Base-by-base conservation (phyloP, 2,329 filamentous ascomycete species). In the Fusarium sp. region DNA sequence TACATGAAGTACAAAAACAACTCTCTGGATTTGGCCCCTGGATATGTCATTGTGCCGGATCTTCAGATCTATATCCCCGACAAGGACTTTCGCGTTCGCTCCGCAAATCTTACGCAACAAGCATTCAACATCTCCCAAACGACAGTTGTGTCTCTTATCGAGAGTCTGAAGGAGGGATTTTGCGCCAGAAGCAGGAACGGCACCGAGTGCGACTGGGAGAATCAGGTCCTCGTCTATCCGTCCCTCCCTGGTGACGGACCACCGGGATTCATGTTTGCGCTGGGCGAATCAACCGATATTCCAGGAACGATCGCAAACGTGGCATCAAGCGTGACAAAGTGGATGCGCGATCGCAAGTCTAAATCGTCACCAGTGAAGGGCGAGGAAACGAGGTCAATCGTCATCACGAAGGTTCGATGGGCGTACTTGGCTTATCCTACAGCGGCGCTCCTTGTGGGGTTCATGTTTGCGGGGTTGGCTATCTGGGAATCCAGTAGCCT, bases 91-190 rank as follows among this genome's bases (percentile, higher is more conserved):
- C 45, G 14, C 14, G 18, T 33, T 16, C 58, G 27, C 8, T 16
- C 31, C 8, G 33, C 58, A 1, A 29, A 29, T 3, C n/a, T 62
- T 1, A 29, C 31, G 0, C 36, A 57, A 2, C 31, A 50, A 13
- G 10, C 29, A 1, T 73, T 69, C 60, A 74, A 69, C 16, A 67
- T 74, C 9, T 66, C 68, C 1, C 68, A 73, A 1, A 9, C 36
- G 0, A 38, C 62, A 0, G 42, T 74, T 0, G n/a, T 65, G 0
- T 56, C 57, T 0, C 27, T 73, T 1, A 20, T 66, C 0, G 20
- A 65, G 2, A 18, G 38, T 7, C 29, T 74, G 7, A 13, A 36
- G n/a, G 54, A 71, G 0, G 65, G 63, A 1, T 70, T 74, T 9
- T 33, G 6, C 5, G 40, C 13, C 1, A 11, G 27, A 5, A 14